A percentile compares a stretch with the other conserved stretches of the same genome.
Evolutionary conservation across 441 rosid species (phyloP).

Genomic region (Capsella rubella): DNA sequence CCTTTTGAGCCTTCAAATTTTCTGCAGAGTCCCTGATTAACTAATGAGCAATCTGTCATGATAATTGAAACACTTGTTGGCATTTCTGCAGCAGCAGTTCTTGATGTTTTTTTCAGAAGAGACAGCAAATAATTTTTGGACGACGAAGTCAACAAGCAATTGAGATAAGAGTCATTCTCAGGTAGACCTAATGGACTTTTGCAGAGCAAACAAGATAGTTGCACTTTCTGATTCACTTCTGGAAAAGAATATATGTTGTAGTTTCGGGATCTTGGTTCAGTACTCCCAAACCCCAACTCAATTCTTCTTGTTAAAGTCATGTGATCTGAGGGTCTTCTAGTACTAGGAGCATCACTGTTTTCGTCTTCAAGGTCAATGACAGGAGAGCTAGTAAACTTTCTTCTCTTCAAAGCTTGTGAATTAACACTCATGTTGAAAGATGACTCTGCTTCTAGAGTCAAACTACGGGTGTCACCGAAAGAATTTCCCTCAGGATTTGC

Average conservation of each 20-base stretch:
- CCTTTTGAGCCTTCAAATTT: slow-evolving; percentile 49
- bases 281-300: slow-evolving; percentile 56
- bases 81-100: slow-evolving; percentile 44
- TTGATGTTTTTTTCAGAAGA: slow-evolving; percentile 55
- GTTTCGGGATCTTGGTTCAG: slow-evolving; percentile 45
- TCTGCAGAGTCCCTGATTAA: slow-evolving; percentile 62
- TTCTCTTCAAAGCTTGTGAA: slow-evolving; percentile 73
- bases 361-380: slow-evolving; percentile 51
- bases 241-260: slow-evolving; percentile 46
- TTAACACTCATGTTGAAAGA: slow-evolving; percentile 68
- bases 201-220: slow-evolving; percentile 74
- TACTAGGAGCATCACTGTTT: slow-evolving; percentile 44
- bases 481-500: slow-evolving; percentile 61
- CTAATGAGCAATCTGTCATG: slow-evolving; percentile 62
- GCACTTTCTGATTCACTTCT: slow-evolving; percentile 53
- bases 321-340: slow-evolving; percentile 43
- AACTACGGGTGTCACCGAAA: slow-evolving; percentile 44
- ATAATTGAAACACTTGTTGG: slow-evolving; percentile 61
- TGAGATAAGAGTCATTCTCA: slow-evolving; percentile 60
- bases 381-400: slow-evolving; percentile 55
- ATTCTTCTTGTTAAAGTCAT: slow-evolving; percentile 53
- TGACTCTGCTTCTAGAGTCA: slow-evolving; percentile 59
- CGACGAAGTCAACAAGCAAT: slow-evolving; percentile 60
- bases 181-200: slow-evolving; percentile 71
- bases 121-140: slow-evolving; percentile 69